phyloP scores from a whole-genome alignment of 495 filamentous ascomycete genomes.

The Sordaria brevicollis region DNA sequence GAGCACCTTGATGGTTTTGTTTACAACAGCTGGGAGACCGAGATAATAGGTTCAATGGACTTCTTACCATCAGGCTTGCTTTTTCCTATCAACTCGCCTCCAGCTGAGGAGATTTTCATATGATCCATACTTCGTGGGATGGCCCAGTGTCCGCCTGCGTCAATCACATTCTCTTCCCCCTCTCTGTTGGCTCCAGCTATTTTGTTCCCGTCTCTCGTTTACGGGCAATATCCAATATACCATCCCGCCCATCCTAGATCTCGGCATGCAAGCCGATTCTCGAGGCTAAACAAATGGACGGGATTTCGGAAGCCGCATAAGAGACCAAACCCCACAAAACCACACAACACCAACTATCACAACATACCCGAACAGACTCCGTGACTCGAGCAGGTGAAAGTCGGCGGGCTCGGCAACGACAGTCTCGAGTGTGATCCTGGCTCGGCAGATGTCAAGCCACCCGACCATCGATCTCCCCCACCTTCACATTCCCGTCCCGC shows the following conservation, averaged over 20 bases:
- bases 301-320: conserved; percentile 6
- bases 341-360: neutral
- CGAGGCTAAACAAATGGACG: neutral
- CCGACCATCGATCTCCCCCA: conserved; percentile 6
- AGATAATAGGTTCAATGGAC: no score
- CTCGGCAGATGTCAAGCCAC: conserved; percentile 18
- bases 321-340: neutral
- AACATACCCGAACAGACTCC: neutral
- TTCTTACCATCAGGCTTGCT: neutral
- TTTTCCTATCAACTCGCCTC: neutral
- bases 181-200: neutral
- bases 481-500: neutral
- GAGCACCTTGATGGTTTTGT: neutral
- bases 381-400: neutral
- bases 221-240: neutral
- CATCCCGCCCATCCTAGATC: neutral
- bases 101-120: no score
- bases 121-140: no score
- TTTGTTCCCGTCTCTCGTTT: neutral
- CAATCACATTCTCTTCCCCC: neutral
- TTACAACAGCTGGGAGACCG: neutral
- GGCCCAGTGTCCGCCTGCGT: neutral
- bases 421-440: conserved; percentile 8
- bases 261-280: conserved; percentile 12
- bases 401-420: neutral